These are phyloP conservation scores for Scheffersomyces parashehatae DNA, from an alignment of 1,139 yeast genomes.

Conservation along the genomic window DNA sequence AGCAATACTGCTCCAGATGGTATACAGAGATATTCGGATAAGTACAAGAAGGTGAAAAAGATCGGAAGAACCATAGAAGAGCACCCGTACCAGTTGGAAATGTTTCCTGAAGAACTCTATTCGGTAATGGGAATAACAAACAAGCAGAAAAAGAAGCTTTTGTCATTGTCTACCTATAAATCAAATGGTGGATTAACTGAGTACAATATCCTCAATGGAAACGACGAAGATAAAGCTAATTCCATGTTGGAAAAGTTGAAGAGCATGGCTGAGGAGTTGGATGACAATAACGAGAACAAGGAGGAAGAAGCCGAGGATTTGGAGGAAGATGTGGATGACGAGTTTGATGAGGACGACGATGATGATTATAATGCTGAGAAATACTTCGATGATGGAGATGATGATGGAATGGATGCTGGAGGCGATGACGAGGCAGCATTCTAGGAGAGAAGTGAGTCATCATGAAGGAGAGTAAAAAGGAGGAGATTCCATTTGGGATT, in stretches of 20 bases:
- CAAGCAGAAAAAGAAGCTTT: constrained; percentile 52
- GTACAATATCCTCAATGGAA: constrained; percentile 25
- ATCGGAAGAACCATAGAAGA: constrained; percentile 80
- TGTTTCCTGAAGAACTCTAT: constrained; percentile 82
- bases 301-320: constrained; percentile 41
- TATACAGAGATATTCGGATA: constrained; percentile 72
- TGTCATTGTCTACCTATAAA: constrained; percentile 51
- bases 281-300: constrained; percentile 40
- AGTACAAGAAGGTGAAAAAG: constrained; percentile 68
- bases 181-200: constrained; percentile 48
- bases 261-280: constrained; percentile 60
- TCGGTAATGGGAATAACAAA: constrained; percentile 69
- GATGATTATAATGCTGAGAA: constrained; percentile 59
- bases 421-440: constrained; percentile 59
- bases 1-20: constrained; percentile 48
- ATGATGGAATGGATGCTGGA: constrained; percentile 72
- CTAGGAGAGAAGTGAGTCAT: constrained; percentile 1
- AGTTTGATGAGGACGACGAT: constrained; percentile 66
- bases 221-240: constrained; percentile 36
- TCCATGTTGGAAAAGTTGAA: constrained; percentile 59
- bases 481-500: neutral
- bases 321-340: constrained; percentile 56
- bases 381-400: constrained; percentile 72
- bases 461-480: neutral
- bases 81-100: constrained; percentile 71